Conservation (phyloP, 495 filamentous ascomycete genomes). For the Penicillium diatomitis region DNA sequence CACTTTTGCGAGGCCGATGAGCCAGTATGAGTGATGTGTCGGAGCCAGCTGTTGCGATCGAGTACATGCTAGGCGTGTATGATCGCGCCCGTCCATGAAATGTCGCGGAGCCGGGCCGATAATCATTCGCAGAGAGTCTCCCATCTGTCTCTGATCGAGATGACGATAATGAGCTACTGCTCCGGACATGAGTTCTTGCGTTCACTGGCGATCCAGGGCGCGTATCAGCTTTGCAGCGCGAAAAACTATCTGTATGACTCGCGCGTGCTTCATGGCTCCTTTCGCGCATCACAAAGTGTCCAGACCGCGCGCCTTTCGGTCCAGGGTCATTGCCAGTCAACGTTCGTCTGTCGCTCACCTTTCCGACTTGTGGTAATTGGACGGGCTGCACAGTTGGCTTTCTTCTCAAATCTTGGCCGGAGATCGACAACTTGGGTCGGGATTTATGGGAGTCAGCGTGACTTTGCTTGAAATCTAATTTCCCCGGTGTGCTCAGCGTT, state of each 20-base stretch:
- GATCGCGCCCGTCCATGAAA: conserved; percentile 25
- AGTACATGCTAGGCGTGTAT: conserved; percentile 58
- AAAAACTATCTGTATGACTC: conserved; percentile 52
- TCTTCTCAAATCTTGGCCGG: too few species aligned
- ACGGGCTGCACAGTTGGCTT: conserved; percentile 2
- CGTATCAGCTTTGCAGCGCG: conserved; percentile 38
- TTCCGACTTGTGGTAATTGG: conserved; percentile 15
- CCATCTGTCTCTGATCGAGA: conserved; percentile 40
- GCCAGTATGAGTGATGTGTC: conserved; percentile 55
- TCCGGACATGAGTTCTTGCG: conserved; percentile 37
- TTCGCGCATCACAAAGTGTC: conserved; percentile 44
- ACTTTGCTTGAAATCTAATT: conserved; percentile 1
- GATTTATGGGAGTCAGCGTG: conserved; percentile 5
- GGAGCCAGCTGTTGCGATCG: conserved; percentile 54
- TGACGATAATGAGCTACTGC: conserved; percentile 39
- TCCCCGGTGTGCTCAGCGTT: too few species aligned
- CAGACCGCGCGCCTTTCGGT: conserved; percentile 26
- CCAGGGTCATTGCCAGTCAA: conserved; percentile 16
- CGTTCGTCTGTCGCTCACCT: conserved; percentile 13
- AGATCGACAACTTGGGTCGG: conserved; percentile 6
- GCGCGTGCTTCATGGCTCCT: conserved; percentile 47
- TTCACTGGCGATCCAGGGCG: conserved; percentile 41
- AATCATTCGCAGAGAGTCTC: conserved; percentile 21
- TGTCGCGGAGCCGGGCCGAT: conserved; percentile 22
- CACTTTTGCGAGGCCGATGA: conserved; percentile 40